Conservation (phyloP, 345 rosid species). For the Eucalyptus marginata region DNA sequence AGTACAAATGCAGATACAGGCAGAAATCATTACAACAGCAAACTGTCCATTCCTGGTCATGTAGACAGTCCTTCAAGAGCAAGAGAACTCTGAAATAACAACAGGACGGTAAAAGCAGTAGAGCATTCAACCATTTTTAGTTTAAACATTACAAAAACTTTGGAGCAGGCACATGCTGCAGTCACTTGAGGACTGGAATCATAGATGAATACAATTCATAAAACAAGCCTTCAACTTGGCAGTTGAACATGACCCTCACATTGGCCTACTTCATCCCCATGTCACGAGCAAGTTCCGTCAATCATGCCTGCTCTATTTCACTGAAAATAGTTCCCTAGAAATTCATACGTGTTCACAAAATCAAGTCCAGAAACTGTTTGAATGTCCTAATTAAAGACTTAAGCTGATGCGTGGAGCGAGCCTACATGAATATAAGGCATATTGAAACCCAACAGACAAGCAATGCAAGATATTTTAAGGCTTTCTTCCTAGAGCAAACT, state of each 20-base stretch:
- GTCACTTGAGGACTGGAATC: not conserved
- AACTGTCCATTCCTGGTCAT: not conserved
- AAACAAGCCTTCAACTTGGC: not conserved
- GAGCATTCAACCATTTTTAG: not conserved
- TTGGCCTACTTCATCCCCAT: not conserved
- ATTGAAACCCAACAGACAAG: not conserved
- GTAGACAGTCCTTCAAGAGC: not conserved
- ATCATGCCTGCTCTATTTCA: not conserved
- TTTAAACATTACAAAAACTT: not conserved
- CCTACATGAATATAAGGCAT: not conserved
- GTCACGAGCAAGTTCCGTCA: not conserved
- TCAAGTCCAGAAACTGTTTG: not conserved
- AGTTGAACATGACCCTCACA: not conserved
- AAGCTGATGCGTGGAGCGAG: not conserved
- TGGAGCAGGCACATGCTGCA: not conserved
- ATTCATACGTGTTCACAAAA: not conserved
- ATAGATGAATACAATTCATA: not conserved
- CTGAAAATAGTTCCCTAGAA: not conserved
- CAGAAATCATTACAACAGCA: not conserved
- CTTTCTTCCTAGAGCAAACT: not conserved
- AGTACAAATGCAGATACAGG: not conserved
- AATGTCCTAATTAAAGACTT: not conserved
- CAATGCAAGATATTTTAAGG: not conserved
- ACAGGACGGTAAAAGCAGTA: not conserved
- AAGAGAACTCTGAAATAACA: not conserved